Conservation (phyloP, 2,329 filamentous ascomycete genomes). For the Sporothrix pallida region DNA sequence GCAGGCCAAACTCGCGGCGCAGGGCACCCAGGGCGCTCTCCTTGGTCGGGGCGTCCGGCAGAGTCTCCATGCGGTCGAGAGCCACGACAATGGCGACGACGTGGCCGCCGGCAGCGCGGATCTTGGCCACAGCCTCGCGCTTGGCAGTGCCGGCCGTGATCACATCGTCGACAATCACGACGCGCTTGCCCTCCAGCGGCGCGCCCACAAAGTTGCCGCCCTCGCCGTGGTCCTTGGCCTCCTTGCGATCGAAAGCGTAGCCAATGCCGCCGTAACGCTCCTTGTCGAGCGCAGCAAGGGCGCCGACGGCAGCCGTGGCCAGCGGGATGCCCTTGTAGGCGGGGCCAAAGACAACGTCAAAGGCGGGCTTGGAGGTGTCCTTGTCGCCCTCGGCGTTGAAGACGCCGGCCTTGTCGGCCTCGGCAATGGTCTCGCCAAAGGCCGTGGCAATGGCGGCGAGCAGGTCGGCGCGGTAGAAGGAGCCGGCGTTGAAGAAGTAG, state of each 20-base stretch:
- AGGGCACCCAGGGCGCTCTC: conserved; percentile 87
- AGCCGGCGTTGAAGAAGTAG: conserved; percentile 97
- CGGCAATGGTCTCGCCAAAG: conserved; percentile 70
- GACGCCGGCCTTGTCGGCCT: conserved; percentile 35
- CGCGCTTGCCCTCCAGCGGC: conserved; percentile 78
- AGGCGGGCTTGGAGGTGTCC: conserved; percentile 42
- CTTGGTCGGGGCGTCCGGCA: conserved; percentile 65
- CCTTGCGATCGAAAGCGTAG: conserved; percentile 95
- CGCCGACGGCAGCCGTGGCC: conserved; percentile 67
- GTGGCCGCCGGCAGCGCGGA: conserved; percentile 80
- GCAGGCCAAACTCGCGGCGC: conserved; percentile 80
- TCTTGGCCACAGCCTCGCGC: conserved; percentile 88
- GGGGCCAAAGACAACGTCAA: conserved; percentile 90
- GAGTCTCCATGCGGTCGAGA: conserved; percentile 84
- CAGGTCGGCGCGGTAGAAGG: conserved; percentile 82
- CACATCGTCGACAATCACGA: conserved; percentile 94
- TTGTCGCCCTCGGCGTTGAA: background rate
- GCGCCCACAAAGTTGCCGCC: conserved; percentile 92
- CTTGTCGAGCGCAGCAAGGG: conserved; percentile 46
- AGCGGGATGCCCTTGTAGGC: conserved; percentile 98
- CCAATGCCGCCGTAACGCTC: conserved; percentile 67
- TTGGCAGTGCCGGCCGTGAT: conserved; percentile 95
- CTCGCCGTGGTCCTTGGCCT: conserved; percentile 94
- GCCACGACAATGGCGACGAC: conserved; percentile 89
- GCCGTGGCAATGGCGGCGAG: conserved; percentile 79